Conservation (phyloP, 1,284 basidiomycete species). For the Ustilago loliicola region DNA sequence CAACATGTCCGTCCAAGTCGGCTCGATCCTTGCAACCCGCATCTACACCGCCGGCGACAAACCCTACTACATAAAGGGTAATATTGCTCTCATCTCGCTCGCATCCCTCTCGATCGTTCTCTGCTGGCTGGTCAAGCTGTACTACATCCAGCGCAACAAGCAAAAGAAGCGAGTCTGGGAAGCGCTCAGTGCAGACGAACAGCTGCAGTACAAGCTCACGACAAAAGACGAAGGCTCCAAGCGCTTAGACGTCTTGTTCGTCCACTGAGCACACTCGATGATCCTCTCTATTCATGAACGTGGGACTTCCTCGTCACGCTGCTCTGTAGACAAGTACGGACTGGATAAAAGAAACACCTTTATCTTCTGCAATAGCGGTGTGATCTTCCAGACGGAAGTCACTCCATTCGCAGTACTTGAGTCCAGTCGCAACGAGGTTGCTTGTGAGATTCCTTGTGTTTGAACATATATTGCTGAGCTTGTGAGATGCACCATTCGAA, state of each 20-base stretch:
- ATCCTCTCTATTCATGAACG: not conserved
- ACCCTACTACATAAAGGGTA: slow-evolving; percentile 54
- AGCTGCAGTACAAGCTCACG: slow-evolving; percentile 46
- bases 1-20: slow-evolving; percentile 61
- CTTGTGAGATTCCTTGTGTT: too few species aligned
- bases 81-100: slow-evolving; percentile 39
- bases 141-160: slow-evolving; percentile 52
- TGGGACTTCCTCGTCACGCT: not conserved
- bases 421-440: too few species aligned
- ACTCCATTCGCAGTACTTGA: too few species aligned
- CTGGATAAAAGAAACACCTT: too few species aligned
- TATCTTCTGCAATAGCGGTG: too few species aligned
- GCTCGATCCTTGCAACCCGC: slow-evolving; percentile 43
- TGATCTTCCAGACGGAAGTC: too few species aligned
- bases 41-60: slow-evolving; percentile 54
- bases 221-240: slow-evolving; percentile 51
- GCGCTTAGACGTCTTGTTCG: slow-evolving; percentile 48
- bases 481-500: too few species aligned
- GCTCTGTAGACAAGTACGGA: too few species aligned
- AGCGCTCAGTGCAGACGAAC: slow-evolving; percentile 27
- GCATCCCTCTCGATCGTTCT: slow-evolving; percentile 36
- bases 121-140: slow-evolving; percentile 45
- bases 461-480: too few species aligned
- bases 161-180: slow-evolving; percentile 41
- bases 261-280: slow-evolving; percentile 33